A percentile compares a stretch with the other conserved stretches of the same genome.
phyloP scores from a whole-genome alignment of 2,329 filamentous ascomycete genomes.

The Ceratocystis albifundus region DNA sequence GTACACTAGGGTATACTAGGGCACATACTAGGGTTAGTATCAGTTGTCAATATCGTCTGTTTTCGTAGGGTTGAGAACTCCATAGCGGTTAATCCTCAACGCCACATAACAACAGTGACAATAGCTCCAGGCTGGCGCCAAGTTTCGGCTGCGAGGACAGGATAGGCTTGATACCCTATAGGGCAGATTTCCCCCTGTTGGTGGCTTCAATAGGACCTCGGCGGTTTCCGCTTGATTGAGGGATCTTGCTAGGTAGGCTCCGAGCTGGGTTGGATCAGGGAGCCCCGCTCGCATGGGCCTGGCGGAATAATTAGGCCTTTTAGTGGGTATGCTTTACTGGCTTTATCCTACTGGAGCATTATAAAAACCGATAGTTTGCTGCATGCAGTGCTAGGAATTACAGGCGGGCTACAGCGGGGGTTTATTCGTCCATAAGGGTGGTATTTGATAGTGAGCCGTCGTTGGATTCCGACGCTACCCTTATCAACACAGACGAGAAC shows the following conservation, averaged over 20 bases:
- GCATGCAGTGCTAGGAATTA: background rate
- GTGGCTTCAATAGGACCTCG: background rate
- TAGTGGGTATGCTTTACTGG: background rate
- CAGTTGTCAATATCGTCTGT: background rate
- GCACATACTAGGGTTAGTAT: no score
- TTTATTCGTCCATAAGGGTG: background rate
- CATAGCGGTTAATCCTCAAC: background rate
- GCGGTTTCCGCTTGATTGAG: background rate
- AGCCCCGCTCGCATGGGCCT: background rate
- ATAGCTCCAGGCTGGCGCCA: background rate
- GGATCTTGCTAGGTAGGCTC: background rate
- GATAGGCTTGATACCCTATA: background rate
- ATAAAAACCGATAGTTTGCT: no score
- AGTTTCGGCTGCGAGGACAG: background rate
- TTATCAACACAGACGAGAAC: background rate
- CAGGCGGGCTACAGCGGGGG: background rate
- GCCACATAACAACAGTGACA: background rate
- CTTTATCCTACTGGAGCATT: background rate
- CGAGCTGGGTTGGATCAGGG: background rate
- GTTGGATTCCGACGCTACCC: slow-evolving; percentile 1
- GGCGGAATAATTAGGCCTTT: background rate
- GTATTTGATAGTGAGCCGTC: background rate
- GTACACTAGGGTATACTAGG: no score
- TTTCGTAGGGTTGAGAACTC: background rate
- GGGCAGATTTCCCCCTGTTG: background rate